These are phyloP conservation scores for Chloris gayana DNA, from an alignment of 176 grass and related monocot species.

Conservation along the genomic window DNA sequence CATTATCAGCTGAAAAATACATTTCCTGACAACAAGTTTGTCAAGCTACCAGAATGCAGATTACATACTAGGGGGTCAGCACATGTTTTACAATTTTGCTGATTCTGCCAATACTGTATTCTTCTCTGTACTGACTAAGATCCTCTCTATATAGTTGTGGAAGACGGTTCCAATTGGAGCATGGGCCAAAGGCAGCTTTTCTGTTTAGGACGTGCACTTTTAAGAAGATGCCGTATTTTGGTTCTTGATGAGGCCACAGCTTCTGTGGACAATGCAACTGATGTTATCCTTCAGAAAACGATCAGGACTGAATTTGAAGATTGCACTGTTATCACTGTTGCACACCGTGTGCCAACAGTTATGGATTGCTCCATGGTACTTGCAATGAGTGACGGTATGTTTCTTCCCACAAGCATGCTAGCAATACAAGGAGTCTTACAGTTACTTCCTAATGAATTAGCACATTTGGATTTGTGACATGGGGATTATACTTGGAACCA, in stretches of 20 bases:
- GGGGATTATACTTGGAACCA: background rate
- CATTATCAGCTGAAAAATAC: background rate
- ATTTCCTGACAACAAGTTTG: background rate
- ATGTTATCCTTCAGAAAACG: constrained; percentile 86
- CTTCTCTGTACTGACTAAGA: background rate
- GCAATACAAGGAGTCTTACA: background rate
- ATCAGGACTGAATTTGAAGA: constrained; percentile 77
- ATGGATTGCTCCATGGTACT: constrained; percentile 91
- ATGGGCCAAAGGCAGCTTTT: constrained; percentile 98
- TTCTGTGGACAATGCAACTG: constrained; percentile 90
- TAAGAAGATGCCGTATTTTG: constrained; percentile 70
- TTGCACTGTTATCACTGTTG: constrained; percentile 88
- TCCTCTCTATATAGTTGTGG: constrained; percentile 53
- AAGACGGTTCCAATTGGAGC: constrained; percentile 96
- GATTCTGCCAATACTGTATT: background rate
- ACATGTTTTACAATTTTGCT: background rate
- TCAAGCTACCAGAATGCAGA: background rate
- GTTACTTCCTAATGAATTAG: background rate
- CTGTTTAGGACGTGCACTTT: constrained; percentile 79
- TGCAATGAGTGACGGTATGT: constrained; percentile 75
- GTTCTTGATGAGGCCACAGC: constrained; percentile 91
- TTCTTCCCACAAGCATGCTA: constrained; percentile 6
- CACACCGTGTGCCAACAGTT: constrained; percentile 87
- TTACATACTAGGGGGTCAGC: background rate
- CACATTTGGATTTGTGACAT: background rate